phyloP scores from a whole-genome alignment of 352 stramenopile species.

The Phytopythium helicoides region DNA sequence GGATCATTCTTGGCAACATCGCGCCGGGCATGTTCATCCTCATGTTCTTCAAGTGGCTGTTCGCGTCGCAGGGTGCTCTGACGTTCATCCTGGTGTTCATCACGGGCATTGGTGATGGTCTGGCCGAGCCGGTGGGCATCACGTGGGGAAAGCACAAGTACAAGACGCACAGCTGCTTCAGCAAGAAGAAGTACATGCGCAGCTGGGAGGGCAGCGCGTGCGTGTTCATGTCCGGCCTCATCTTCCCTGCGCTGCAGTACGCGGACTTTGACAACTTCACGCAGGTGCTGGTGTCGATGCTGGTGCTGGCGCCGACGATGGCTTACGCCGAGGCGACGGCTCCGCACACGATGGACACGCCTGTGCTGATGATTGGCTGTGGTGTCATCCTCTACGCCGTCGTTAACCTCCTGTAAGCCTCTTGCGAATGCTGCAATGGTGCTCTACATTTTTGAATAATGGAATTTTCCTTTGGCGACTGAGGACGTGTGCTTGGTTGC shows the following conservation, averaged over 20 bases:
- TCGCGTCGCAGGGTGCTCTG: slow-evolving; percentile 48
- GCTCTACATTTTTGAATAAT: too few relatives aligned
- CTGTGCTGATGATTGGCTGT: slow-evolving; percentile 78
- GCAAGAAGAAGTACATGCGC: slow-evolving; percentile 81
- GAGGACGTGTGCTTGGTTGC: too few relatives aligned
- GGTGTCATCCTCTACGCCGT: slow-evolving; percentile 79
- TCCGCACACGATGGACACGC: slow-evolving; percentile 86
- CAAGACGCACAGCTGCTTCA: slow-evolving; percentile 81
- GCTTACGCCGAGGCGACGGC: slow-evolving; percentile 84
- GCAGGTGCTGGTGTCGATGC: slow-evolving; percentile 79
- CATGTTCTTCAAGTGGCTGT: slow-evolving; percentile 87
- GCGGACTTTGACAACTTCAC: slow-evolving; percentile 62
- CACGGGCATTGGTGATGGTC: slow-evolving; percentile 72
- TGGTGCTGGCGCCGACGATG: slow-evolving; percentile 74
- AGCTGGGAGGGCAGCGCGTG: slow-evolving; percentile 82
- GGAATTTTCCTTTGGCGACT: too few relatives aligned
- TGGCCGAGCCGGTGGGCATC: slow-evolving; percentile 78
- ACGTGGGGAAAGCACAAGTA: slow-evolving; percentile 85
- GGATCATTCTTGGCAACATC: slow-evolving; percentile 73
- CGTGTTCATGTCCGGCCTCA: slow-evolving; percentile 78
- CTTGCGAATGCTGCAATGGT: too few relatives aligned
- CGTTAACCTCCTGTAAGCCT: slow-evolving; percentile 73
- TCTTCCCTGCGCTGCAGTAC: slow-evolving; percentile 86
- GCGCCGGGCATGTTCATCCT: slow-evolving; percentile 65
- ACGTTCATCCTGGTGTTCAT: slow-evolving; percentile 85